Evolutionary conservation across 495 filamentous ascomycete genomes (phyloP).

Genomic region (Lineolata rhizophorae): DNA sequence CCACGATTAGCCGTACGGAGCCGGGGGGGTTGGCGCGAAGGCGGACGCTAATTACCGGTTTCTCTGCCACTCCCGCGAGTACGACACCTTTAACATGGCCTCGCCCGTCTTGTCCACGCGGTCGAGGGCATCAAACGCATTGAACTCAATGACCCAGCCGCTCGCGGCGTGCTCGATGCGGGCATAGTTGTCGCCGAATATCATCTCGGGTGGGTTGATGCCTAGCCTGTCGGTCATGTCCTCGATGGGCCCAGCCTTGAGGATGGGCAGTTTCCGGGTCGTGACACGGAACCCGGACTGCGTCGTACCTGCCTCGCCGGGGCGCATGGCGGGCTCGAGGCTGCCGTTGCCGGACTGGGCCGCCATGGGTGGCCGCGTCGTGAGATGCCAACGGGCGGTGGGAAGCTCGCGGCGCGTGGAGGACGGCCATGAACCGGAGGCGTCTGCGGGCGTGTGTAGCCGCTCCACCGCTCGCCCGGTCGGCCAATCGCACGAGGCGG

Average conservation of each 20-base stretch:
- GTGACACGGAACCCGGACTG: slow-evolving; percentile 36
- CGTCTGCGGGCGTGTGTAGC: too few species aligned
- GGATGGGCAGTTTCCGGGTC: slow-evolving; percentile 73
- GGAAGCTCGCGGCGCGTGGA: too few species aligned
- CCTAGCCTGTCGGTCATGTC: slow-evolving; percentile 53
- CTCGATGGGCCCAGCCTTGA: slow-evolving; percentile 78
- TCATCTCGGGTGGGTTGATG: slow-evolving; percentile 92
- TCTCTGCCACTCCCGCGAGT: slow-evolving; percentile 75
- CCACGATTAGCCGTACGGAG: too few species aligned
- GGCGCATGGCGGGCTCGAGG: too few species aligned
- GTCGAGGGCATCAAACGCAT: slow-evolving; percentile 68
- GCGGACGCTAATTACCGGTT: slow-evolving; percentile 29
- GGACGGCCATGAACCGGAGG: too few species aligned
- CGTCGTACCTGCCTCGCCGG: too few species aligned
- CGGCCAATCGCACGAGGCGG: too few species aligned
- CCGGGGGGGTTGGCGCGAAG: neutral
- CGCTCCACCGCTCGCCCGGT: too few species aligned
- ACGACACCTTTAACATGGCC: slow-evolving; percentile 77
- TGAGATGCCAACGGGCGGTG: too few species aligned
- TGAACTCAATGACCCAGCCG: slow-evolving; percentile 60
- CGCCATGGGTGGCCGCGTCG: too few species aligned
- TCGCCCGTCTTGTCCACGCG: slow-evolving; percentile 81
- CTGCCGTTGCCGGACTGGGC: too few species aligned
- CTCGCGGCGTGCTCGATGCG: slow-evolving; percentile 41
- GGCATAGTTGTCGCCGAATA: slow-evolving; percentile 86